Evolutionary conservation across 441 rosid species (phyloP).

Genomic region (Populus hybrid): DNA sequence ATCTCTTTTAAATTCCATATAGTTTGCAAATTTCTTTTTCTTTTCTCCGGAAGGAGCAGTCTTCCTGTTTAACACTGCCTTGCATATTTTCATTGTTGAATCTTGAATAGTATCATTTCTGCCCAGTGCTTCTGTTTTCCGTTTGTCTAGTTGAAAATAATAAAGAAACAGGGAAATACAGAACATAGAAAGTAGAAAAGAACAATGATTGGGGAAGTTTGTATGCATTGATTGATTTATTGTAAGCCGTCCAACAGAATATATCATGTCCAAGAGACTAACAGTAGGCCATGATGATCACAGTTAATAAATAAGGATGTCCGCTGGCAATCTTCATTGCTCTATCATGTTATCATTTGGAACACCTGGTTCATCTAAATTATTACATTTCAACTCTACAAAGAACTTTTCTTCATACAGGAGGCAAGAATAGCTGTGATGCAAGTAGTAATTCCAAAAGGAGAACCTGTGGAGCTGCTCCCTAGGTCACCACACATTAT

Average conservation of each 20-base stretch:
- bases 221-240: not conserved
- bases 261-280: not conserved
- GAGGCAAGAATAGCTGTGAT: conserved; percentile 81
- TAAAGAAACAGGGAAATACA: not conserved
- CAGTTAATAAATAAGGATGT: not conserved
- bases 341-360: conserved; percentile 2
- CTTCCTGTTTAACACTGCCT: not conserved
- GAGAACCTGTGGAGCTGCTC: conserved; percentile 60
- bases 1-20: not conserved
- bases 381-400: not conserved
- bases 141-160: not conserved
- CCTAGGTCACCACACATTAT: conserved; percentile 57
- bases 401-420: conserved; percentile 33
- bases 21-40: not conserved
- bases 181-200: not conserved
- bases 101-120: not conserved
- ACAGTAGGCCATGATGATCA: not conserved
- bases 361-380: not conserved
- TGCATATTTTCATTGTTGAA: not conserved
- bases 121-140: not conserved
- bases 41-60: not conserved
- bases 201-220: not conserved
- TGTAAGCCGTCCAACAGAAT: not conserved
- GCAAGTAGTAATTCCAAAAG: conserved; percentile 65
- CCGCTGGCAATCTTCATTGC: not conserved